A percentile compares a stretch with the other conserved stretches of the same genome.
Conservation (phyloP, 768 basidiomycete species). For the Mycena indigotica region DNA sequence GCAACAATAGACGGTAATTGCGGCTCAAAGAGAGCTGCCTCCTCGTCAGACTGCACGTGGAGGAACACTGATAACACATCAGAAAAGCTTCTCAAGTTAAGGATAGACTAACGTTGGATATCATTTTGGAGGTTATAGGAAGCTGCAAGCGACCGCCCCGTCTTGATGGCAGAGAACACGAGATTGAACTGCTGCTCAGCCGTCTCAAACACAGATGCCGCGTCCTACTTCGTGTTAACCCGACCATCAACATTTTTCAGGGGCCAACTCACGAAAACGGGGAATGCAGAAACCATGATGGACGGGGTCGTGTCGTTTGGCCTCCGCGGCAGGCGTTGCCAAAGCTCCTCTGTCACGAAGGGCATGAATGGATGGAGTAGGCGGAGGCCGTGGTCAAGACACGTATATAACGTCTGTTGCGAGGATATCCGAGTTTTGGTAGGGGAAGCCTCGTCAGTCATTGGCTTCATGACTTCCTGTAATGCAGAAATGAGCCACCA, state of each 20-base stretch:
- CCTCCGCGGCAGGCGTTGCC: conserved; percentile 92
- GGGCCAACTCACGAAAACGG: conserved; percentile 64
- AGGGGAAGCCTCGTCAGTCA: conserved; percentile 81
- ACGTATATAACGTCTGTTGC: conserved; percentile 94
- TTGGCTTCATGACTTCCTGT: conserved; percentile 98
- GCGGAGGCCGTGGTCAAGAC: conserved; percentile 86
- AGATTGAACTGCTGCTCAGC: conserved; percentile 87
- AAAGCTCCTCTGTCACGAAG: conserved; percentile 96
- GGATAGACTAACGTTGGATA: conserved; percentile 64
- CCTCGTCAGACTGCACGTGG: conserved; percentile 63
- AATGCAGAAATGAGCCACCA: conserved; percentile 1
- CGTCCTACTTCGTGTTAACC: conserved; percentile 46
- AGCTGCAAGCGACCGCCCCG: conserved; percentile 83
- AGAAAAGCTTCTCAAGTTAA: background rate
- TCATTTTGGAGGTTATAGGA: conserved; percentile 87
- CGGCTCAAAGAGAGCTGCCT: conserved; percentile 66
- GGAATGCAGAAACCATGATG: conserved; percentile 89
- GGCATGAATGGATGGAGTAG: conserved; percentile 99
- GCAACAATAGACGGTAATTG: conserved; percentile 77
- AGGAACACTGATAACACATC: conserved; percentile 63
- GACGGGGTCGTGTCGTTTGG: conserved; percentile 80
- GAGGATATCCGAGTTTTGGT: conserved; percentile 71
- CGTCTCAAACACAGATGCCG: conserved; percentile 60
- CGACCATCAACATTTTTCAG: background rate
- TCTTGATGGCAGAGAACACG: conserved; percentile 75